phyloP scores from a whole-genome alignment of 2,329 filamentous ascomycete species.

The Colletotrichum euphorbiae region DNA sequence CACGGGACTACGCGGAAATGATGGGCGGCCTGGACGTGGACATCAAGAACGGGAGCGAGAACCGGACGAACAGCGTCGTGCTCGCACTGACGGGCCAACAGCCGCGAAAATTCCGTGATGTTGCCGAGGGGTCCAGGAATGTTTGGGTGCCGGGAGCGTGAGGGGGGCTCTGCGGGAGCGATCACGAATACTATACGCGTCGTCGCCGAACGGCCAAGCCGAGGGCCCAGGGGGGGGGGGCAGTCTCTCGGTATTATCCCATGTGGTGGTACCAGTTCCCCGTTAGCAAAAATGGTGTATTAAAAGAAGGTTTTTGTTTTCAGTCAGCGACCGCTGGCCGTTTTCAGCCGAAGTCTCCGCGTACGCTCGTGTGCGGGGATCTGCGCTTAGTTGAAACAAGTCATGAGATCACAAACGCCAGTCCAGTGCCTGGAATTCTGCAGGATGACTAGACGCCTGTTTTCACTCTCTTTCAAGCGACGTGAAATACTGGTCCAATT shows the following conservation, averaged over 20 bases:
- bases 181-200: no score
- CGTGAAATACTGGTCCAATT: no score
- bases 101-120: slow-evolving; percentile 43
- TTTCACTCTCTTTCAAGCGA: background rate
- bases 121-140: slow-evolving; percentile 17
- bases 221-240: no score
- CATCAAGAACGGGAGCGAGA: slow-evolving; percentile 51
- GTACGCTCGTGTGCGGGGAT: slow-evolving; percentile 24
- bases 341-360: slow-evolving; percentile 28
- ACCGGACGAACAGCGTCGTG: slow-evolving; percentile 50
- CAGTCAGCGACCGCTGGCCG: slow-evolving; percentile 22
- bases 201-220: no score
- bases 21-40: slow-evolving; percentile 49
- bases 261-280: background rate
- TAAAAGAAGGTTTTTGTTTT: slow-evolving; percentile 14
- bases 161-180: background rate
- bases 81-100: slow-evolving; percentile 48
- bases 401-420: slow-evolving; percentile 33
- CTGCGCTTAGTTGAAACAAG: slow-evolving; percentile 36
- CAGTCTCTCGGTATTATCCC: slow-evolving; percentile 3
- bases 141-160: slow-evolving; percentile 20
- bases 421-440: background rate
- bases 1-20: slow-evolving; percentile 48
- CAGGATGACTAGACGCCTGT: background rate
- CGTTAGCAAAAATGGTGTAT: no score